phyloP scores from a whole-genome alignment of 2,329 filamentous ascomycete genomes.

The Pseudocercospora pini-densiflorae region DNA sequence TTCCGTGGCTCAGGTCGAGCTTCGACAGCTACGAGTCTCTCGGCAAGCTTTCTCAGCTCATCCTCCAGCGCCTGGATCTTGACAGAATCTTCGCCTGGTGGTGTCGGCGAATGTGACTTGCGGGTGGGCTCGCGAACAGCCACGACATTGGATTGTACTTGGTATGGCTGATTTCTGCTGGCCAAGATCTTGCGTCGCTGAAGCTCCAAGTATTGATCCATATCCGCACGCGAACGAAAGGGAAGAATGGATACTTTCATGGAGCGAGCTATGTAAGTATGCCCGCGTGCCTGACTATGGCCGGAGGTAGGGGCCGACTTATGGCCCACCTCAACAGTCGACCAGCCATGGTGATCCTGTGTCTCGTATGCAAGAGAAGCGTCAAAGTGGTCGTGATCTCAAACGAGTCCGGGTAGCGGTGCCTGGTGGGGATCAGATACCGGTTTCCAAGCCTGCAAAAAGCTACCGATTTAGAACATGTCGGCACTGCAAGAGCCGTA shows the following conservation, averaged over 20 bases:
- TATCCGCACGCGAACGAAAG: slow-evolving; percentile 6
- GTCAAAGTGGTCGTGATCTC: not conserved
- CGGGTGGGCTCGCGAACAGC: slow-evolving; percentile 22
- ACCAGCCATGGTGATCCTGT: slow-evolving; percentile 4
- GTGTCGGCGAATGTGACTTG: not conserved
- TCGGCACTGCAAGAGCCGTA: slow-evolving; percentile 4
- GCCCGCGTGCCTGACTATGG: not conserved
- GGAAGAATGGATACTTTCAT: slow-evolving; percentile 8
- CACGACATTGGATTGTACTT: slow-evolving; percentile 14
- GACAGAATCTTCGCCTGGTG: slow-evolving; percentile 2
- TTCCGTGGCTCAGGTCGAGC: slow-evolving; percentile 3
- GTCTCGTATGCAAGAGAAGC: not conserved
- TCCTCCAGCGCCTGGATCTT: slow-evolving; percentile 16
- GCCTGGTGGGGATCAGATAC: slow-evolving; percentile 1
- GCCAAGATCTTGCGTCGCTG: slow-evolving; percentile 22
- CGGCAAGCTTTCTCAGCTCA: slow-evolving; percentile 17
- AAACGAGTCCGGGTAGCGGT: slow-evolving; percentile 1
- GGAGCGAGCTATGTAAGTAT: slow-evolving; percentile 3
- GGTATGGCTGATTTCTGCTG: slow-evolving; percentile 10
- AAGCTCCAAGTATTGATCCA: slow-evolving; percentile 22
- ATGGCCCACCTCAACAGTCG: not conserved
- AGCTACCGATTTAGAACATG: slow-evolving; percentile 5
- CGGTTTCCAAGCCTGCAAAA: not conserved
- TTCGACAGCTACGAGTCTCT: slow-evolving; percentile 19
- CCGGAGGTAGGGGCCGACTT: slow-evolving; percentile 12